These are phyloP conservation scores for Elongisporangium undulatum DNA, from an alignment of 352 stramenopile genomes.

Conservation along the genomic window DNA sequence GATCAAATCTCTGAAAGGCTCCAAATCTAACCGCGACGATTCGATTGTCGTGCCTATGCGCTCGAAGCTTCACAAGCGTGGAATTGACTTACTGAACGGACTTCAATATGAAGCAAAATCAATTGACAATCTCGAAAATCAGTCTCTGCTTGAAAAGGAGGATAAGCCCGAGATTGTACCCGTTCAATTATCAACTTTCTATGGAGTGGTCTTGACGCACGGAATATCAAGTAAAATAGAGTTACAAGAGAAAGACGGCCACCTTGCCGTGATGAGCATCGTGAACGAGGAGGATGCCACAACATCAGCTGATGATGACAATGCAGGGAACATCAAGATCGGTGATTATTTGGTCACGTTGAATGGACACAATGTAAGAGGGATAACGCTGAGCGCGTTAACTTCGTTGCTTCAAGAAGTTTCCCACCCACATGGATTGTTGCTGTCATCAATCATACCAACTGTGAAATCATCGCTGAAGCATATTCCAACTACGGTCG, in stretches of 20 bases:
- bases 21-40: conserved; percentile 70
- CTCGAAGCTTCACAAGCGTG: conserved; percentile 24
- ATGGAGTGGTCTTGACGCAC: conserved; percentile 42
- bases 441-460: conserved; percentile 45
- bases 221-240: conserved; percentile 32
- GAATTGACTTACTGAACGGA: conserved; percentile 44
- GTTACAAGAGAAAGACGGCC: conserved; percentile 28
- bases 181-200: conserved; percentile 16
- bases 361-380: conserved; percentile 44
- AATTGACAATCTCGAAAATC: not conserved
- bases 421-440: conserved; percentile 41
- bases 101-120: conserved; percentile 41
- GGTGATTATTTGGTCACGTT: conserved; percentile 50
- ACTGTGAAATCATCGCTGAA: conserved; percentile 38
- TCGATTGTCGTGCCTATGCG: conserved; percentile 50
- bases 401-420: conserved; percentile 18
- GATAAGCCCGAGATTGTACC: not conserved
- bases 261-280: conserved; percentile 39
- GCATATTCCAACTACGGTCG: conserved; percentile 56
- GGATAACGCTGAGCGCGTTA: conserved; percentile 27
- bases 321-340: conserved; percentile 9
- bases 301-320: conserved; percentile 4
- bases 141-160: not conserved
- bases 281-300: conserved; percentile 6
- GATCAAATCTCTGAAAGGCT: conserved; percentile 72